Conservation (phyloP, 1,139 yeast species). For the Taiozyma sp. region DNA sequence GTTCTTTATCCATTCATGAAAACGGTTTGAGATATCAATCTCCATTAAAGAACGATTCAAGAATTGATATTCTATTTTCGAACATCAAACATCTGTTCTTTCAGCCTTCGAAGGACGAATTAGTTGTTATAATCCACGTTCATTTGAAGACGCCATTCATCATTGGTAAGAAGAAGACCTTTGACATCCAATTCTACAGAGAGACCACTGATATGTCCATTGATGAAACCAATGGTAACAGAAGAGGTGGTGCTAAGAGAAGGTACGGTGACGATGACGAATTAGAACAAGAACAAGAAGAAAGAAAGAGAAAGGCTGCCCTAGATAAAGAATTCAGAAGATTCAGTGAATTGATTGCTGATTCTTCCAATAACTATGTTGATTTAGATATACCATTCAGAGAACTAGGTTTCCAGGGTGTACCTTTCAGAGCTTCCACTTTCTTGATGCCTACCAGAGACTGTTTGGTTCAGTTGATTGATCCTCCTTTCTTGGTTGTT, state of each 20-base stretch:
- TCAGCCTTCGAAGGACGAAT: constrained; percentile 94
- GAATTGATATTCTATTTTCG: constrained; percentile 81
- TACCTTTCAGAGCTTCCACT: constrained; percentile 91
- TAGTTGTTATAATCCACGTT: constrained; percentile 88
- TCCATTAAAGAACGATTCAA: constrained; percentile 73
- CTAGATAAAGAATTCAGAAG: constrained; percentile 88
- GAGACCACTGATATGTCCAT: constrained; percentile 96
- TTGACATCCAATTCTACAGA: constrained; percentile 92
- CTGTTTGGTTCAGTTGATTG: constrained; percentile 88
- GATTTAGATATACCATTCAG: constrained; percentile 94
- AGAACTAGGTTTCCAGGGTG: constrained; percentile 97
- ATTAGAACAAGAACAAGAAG: constrained; percentile 97
- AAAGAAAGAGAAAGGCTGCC: constrained; percentile 84
- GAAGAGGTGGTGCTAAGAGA: constrained; percentile 54
- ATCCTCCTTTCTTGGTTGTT: constrained; percentile 91
- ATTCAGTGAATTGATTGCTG: constrained; percentile 88
- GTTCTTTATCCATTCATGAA: constrained; percentile 86
- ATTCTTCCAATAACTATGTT: constrained; percentile 71
- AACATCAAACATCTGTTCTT: constrained; percentile 91
- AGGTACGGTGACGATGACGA: constrained; percentile 98
- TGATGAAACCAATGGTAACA: constrained; percentile 95
- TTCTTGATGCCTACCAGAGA: constrained; percentile 97
- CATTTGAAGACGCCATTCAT: constrained; percentile 89
- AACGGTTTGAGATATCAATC: constrained; percentile 95
- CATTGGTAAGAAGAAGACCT: constrained; percentile 94